Conservation (phyloP, 352 stramenopile species). For the Globisporangium spiculum region DNA sequence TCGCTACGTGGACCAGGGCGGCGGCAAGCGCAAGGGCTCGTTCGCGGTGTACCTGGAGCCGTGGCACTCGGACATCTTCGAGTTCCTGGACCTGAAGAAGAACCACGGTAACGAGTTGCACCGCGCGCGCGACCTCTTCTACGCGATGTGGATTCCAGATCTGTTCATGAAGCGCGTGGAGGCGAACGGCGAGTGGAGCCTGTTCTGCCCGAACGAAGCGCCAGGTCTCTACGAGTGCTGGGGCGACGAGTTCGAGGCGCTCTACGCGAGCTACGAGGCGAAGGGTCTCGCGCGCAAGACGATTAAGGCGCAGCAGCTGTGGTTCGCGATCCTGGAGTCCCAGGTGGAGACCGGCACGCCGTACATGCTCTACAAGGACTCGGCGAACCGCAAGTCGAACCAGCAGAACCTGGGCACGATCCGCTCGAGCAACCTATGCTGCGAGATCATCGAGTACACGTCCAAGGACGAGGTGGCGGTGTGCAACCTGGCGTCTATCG, state of each 20-base stretch:
- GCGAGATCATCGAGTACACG: conserved; percentile 99
- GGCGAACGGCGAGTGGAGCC: conserved; percentile 93
- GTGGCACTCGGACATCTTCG: conserved; percentile 99
- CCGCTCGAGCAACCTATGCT: conserved; percentile 99
- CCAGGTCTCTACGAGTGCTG: conserved; percentile 92
- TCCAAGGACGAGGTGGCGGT: conserved; percentile 97
- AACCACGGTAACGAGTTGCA: conserved; percentile 99
- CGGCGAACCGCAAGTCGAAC: conserved; percentile 98
- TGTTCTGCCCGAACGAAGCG: conserved; percentile 99
- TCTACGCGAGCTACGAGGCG: conserved; percentile 96
- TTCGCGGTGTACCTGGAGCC: conserved; percentile 99
- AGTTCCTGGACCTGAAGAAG: conserved; percentile 98
- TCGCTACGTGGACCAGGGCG: conserved; percentile 98
- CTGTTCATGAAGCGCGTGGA: conserved; percentile 99
- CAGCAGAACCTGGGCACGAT: conserved; percentile 99
- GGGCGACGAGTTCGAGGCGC: conserved; percentile 93
- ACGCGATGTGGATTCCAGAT: conserved; percentile 98
- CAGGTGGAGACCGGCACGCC: conserved; percentile 99
- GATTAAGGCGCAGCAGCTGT: conserved; percentile 97
- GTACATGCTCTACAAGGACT: conserved; percentile 99
- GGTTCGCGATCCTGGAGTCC: conserved; percentile 97
- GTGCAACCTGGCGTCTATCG: conserved; percentile 99
- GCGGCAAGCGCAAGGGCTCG: conserved; percentile 96
- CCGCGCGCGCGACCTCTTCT: conserved; percentile 97
- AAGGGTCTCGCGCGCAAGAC: conserved; percentile 94